Base-by-base conservation (phyloP, 108 stramenopile species). In the Nitzschia sp. region DNA sequence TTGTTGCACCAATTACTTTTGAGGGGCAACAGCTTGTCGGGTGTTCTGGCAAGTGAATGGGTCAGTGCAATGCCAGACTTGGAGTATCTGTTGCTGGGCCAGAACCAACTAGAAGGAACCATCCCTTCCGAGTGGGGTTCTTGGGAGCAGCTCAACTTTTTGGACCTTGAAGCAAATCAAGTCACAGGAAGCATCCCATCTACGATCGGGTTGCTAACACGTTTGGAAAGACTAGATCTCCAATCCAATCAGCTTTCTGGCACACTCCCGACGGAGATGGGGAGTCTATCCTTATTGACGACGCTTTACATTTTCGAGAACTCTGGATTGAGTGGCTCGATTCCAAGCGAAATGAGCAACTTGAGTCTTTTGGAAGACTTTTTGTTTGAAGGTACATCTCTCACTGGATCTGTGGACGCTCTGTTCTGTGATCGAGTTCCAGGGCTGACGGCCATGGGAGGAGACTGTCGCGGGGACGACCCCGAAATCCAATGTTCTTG, bases 341-440 rank as follows among this genome's bases (percentile, higher is more conserved):
- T 72, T 37, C 70, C 76, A 12, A 56, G 53, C 17, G 67, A 76
- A 53, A 25, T 83, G 0, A 76, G 71, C n/a, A 54, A 72, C 34
- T 58, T 80, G 41, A 29, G 24, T 56, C 3, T 17, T 41, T 14
- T 65, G 60, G n/a, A 22, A 34, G 7, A 25, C 7, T 57, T 57
- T 57, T 22, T 34, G 29, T 57, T 57, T 24, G 21, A 24, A 37
- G 25, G 11, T 6, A 57, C 26, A 37, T 25, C 10, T 12, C 37
- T 57, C 29, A 29, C 25, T 8, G 56, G 56, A 7, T 24, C 8
- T 7, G 25, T 57, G 56, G 25, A 57, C 37, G 20, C 7, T 7
- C 26, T 29, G 29, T 57, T 57, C 37, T 57, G 56, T 29, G 8
- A 10, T 53, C 8, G 52, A 8, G 52, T 17, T n/a, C 7, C 17